These are phyloP conservation scores for Cladosporium austrohemisphaericum DNA, from an alignment of 2,329 filamentous ascomycete genomes.

Conservation along the genomic window DNA sequence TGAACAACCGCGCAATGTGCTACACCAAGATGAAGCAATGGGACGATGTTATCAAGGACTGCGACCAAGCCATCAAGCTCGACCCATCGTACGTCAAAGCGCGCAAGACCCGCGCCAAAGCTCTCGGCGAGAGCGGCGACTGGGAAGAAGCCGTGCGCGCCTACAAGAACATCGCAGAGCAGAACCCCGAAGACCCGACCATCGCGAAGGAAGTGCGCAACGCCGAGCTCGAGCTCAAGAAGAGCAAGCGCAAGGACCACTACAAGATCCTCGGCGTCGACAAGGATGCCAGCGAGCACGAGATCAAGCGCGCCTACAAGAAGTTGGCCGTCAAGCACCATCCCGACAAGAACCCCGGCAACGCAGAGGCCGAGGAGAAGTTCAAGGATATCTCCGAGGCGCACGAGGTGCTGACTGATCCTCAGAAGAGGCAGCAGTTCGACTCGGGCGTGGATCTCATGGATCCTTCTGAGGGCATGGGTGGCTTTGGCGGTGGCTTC, in stretches of 20 bases:
- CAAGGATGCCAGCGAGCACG: constrained; percentile 76
- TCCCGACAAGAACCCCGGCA: constrained; percentile 94
- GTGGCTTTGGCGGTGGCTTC: constrained; percentile 50
- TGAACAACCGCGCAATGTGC: constrained; percentile 89
- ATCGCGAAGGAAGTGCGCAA: constrained; percentile 81
- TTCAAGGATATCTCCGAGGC: constrained; percentile 99
- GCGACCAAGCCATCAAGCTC: constrained; percentile 75
- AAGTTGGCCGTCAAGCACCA: constrained; percentile 92
- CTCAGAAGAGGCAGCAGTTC: constrained; percentile 87
- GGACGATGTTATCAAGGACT: constrained; percentile 76
- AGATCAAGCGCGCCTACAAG: constrained; percentile 96
- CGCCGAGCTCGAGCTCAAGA: constrained; percentile 94
- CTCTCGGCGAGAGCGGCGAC: constrained; percentile 74
- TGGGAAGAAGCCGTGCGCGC: constrained; percentile 92
- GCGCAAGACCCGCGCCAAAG: constrained; percentile 89
- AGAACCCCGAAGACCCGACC: constrained; percentile 74
- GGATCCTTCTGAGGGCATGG: constrained; percentile 83
- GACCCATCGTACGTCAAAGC: constrained; percentile 87
- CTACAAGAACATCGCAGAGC: constrained; percentile 79
- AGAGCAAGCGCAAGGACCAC: constrained; percentile 95
- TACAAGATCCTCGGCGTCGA: constrained; percentile 92
- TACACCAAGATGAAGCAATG: constrained; percentile 80
- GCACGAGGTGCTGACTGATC: constrained; percentile 90
- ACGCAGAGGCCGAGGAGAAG: constrained; percentile 76
- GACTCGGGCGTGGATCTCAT: constrained; percentile 90